Base-by-base conservation (phyloP, 495 filamentous ascomycete genomes). In the Penicillium malachiteum region DNA sequence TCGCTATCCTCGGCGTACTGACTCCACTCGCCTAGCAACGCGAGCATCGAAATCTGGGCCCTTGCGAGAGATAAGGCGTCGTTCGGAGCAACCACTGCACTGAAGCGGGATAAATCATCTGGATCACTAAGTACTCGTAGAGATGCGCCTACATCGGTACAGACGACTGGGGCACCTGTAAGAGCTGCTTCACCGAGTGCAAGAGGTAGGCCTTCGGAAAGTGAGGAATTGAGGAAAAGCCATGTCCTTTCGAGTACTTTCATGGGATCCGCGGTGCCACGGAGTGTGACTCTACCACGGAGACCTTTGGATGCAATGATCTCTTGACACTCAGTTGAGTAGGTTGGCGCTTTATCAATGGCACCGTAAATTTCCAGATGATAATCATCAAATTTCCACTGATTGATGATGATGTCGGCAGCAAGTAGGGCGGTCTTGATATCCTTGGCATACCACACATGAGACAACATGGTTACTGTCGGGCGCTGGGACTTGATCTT, bases 151-250 rank as follows among this genome's bases (percentile, higher is more conserved):
- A 87, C 84, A 43, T 86, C 84, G 0, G 84, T 87, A 51, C 81
- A 84, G 38, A 86, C 84, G 7, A 87, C 81, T 3, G 84, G 84
- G 0, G 81, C 83, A 16, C 83, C 84, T 3, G 84, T 85, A 30
- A 85, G 64, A 26, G 84, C 84, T 16, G 84, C 84, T 66, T 87
- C 84, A 12, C 83, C 84, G 3, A 87, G 73, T n/a, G 84, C 84
- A 10, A 87, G 71, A 0, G 84, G 84, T 0, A 87, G 78, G 56
- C 84, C 84, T 66, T 87, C 84, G 6, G 84, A 86, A 3, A 87
- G 72, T 5, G 84, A 87, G 0, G 84, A 87, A 67, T 87, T 87
- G 35, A 87, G 73, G 71, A 87, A 87, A 7, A 86, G 75, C 84
- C 84, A 87, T 39, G 81, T 82, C 48, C 82, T 80, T 39, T 82